Conservation (phyloP, 2,329 filamentous ascomycete species). For the Penicillium brasilianum region DNA sequence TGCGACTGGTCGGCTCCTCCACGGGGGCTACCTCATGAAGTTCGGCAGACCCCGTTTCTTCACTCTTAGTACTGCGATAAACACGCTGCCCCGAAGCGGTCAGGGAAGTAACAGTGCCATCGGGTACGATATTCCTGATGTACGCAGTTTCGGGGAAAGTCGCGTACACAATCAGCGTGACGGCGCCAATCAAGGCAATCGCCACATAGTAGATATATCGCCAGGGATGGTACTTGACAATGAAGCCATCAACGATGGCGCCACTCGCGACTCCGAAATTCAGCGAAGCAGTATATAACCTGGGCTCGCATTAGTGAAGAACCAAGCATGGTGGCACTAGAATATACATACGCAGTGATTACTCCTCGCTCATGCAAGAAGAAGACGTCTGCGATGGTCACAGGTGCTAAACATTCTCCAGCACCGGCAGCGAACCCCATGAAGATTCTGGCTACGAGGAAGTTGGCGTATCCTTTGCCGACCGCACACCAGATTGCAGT, state of each 20-base stretch:
- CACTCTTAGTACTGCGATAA: neutral
- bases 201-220: conserved; percentile 21
- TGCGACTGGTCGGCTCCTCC: neutral
- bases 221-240: conserved; percentile 17
- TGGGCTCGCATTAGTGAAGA: neutral
- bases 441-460: conserved; percentile 54
- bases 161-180: conserved; percentile 13
- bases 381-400: conserved; percentile 62
- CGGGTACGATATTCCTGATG: conserved; percentile 6
- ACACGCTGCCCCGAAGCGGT: conserved; percentile 12
- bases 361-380: conserved; percentile 59
- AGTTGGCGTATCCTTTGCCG: conserved; percentile 34
- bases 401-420: conserved; percentile 55
- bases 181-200: conserved; percentile 14
- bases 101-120: conserved; percentile 8
- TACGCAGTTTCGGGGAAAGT: conserved; percentile 22
- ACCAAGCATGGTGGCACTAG: no score
- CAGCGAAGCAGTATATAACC: conserved; percentile 18
- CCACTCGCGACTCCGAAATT: conserved; percentile 15
- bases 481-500: conserved; percentile 42
- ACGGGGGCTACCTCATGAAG: conserved; percentile 4
- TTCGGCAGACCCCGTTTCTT: conserved; percentile 8
- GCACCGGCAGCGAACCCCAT: conserved; percentile 61
- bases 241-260: conserved; percentile 19
- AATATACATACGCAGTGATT: conserved; percentile 15